Conservation (phyloP, 169 alveolate genomes). For the Blepharisma undulans region DNA sequence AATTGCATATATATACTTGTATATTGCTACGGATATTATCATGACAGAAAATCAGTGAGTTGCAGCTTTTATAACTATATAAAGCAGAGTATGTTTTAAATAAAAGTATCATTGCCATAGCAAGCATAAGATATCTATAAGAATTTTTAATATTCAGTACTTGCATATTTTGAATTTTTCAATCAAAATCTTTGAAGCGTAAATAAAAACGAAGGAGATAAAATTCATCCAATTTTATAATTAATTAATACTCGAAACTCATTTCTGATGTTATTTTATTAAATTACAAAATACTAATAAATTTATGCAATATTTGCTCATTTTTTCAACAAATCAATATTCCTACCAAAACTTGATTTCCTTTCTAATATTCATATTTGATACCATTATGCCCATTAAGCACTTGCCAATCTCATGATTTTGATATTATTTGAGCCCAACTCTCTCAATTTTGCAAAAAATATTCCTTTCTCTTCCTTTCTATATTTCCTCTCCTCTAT, state of each 20-base stretch:
- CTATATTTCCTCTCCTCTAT: not conserved
- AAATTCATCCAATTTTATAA: not conserved
- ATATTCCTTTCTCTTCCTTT: not conserved
- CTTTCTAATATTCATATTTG: not conserved
- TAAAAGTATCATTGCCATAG: no score
- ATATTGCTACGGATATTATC: no score
- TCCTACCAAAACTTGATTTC: not conserved
- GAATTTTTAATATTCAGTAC: not conserved
- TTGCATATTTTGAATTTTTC: not conserved
- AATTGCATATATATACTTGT: no score
- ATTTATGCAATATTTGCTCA: not conserved
- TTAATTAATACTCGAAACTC: not conserved
- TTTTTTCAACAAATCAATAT: not conserved
- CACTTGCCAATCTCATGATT: not conserved
- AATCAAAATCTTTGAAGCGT: not conserved
- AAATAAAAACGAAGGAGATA: no score
- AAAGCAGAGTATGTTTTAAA: no score
- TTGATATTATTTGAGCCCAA: not conserved
- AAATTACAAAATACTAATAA: not conserved
- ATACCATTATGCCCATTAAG: not conserved
- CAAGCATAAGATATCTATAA: not conserved
- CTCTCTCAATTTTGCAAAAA: not conserved
- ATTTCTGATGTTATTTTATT: no score
- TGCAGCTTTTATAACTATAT: no score
- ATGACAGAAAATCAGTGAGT: no score